Evolutionary conservation across 495 filamentous ascomycete genomes (phyloP).

Genomic region (Neurospora terricola): DNA sequence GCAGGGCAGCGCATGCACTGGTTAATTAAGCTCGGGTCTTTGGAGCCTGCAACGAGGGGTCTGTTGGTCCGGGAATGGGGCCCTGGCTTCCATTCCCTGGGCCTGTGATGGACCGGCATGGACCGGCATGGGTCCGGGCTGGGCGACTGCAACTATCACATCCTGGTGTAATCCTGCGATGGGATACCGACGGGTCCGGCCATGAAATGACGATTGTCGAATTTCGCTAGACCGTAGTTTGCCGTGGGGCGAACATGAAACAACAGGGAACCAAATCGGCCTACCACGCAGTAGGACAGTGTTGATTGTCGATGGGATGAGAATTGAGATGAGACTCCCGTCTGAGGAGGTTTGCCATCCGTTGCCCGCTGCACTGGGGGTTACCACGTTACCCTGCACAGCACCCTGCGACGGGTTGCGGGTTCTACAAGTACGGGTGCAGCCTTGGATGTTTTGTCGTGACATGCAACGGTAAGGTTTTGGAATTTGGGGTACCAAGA

Average conservation of each 20-base stretch:
- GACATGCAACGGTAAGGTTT: neutral
- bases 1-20: neutral
- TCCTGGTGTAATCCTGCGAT: neutral
- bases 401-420: neutral
- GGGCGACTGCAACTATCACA: neutral
- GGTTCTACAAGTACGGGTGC: neutral
- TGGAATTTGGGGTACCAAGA: neutral
- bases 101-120: neutral
- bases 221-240: slow-evolving; percentile 18
- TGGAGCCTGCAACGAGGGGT: neutral
- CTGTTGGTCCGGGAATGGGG: neutral
- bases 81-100: neutral
- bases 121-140: neutral
- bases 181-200: neutral
- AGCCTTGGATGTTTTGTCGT: neutral
- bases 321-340: neutral
- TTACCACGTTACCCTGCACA: neutral
- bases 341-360: neutral
- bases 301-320: neutral
- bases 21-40: neutral
- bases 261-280: neutral
- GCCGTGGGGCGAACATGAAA: slow-evolving; percentile 14
- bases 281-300: neutral
- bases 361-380: neutral
- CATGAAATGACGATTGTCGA: slow-evolving; percentile 8